Base-by-base conservation (phyloP, 176 grass and related monocot species). In the Phragmites australis region DNA sequence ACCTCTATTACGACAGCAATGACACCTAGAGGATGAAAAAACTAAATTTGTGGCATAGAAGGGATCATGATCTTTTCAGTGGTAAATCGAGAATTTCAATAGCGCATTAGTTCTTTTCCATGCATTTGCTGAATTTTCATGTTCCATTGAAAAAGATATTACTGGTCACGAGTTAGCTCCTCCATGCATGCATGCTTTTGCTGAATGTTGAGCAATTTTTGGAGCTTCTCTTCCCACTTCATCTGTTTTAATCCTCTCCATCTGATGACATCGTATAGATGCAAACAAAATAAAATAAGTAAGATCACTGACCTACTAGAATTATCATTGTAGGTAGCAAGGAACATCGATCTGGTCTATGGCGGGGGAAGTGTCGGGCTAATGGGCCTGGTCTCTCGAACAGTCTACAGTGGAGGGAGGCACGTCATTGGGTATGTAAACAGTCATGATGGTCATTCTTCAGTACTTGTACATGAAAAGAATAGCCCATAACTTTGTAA, bases 341-440 rank as follows among this genome's bases (percentile, higher is more conserved):
- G 80, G 61, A 90, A 87, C 84, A 90, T 90, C 70, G 88, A 87
- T 87, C 84, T 87, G 64, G 88, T 90, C 37, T 90, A 90, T 43
- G 88, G 88, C 51, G 88, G 88, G 68, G 88, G 88, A 46, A 90
- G 88, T 83, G 80, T 90, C 45, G 88, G 88, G 26, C 68, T 90
- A 25, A 90, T 90, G 88, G 88, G 88, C 29, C 62, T 90, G 53
- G 88, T 90, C 68, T 90, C 88, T 83, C 88, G 68, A 83, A 84
- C 88, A 10, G 88, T 90, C 68, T 80, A 90, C 84, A 83, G 65
- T 68, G 88, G 88, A 55, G 88, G 88, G 17, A 90, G 88, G 69
- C 88, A 83, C 82, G 88, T 90, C 81, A 83, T 87, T 69, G 88
- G 88, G 88, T 90, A 87, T 80, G 88, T 90, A 78, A 88, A 90